Conservation (phyloP, 805 yeast species). For the Tetrapisispora namnaoensis region DNA sequence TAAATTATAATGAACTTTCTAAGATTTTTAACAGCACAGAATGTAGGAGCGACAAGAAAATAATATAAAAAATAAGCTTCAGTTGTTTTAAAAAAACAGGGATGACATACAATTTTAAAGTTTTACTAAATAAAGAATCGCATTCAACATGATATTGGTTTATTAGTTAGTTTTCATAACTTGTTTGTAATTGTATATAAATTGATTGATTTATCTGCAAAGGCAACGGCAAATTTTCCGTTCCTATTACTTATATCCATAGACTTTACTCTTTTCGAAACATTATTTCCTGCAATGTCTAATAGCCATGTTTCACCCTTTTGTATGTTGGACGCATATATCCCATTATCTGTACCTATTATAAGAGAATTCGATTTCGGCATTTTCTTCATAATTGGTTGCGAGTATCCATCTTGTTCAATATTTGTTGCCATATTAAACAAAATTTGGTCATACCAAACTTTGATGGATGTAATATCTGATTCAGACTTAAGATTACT, state of each 20-base stretch:
- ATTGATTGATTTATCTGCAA: conserved; percentile 11
- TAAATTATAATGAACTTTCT: no score
- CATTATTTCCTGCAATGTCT: conserved; percentile 24
- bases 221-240: conserved; percentile 10
- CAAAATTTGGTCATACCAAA: conserved; percentile 20
- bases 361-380: conserved; percentile 14
- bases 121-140: no score
- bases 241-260: conserved; percentile 11
- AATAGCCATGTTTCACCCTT: conserved; percentile 23
- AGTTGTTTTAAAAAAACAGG: no score
- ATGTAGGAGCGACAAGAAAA: no score
- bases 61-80: no score
- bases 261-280: conserved; percentile 22
- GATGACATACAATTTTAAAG: no score
- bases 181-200: conserved; percentile 1
- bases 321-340: conserved; percentile 21
- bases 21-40: no score
- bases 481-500: neutral
- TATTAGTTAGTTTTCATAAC: neutral
- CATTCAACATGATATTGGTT: neutral
- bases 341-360: conserved; percentile 21
- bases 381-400: conserved; percentile 19
- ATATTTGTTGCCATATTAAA: conserved; percentile 23
- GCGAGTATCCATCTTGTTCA: conserved; percentile 23
- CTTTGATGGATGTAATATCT: neutral